Percentiles rank a stretch among this genome's conserved stretches.
These are phyloP conservation scores for Neurospora sp. DNA, from an alignment of 2,329 filamentous ascomycete species.

Conservation along the genomic window DNA sequence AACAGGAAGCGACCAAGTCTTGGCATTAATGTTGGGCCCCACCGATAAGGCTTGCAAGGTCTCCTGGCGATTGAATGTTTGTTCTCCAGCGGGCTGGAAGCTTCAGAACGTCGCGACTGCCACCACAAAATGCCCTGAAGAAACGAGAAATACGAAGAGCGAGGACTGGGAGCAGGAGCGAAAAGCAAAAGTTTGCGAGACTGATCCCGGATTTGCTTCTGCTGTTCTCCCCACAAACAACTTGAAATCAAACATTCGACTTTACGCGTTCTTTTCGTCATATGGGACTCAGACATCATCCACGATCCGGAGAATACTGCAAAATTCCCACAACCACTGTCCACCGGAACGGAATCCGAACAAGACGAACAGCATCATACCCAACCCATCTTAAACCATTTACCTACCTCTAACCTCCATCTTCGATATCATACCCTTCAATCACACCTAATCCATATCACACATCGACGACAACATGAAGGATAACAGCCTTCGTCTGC, in stretches of 20 bases:
- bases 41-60: neutral
- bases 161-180: neutral
- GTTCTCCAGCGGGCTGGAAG: neutral
- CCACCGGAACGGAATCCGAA: neutral
- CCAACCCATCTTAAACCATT: neutral
- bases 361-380: neutral
- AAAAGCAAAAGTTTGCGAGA: neutral
- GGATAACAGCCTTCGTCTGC: slow-evolving; percentile 53
- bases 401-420: too few species aligned
- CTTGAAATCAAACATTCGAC: neutral
- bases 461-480: slow-evolving; percentile 18
- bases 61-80: neutral
- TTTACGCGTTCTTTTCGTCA: neutral
- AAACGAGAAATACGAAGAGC: neutral
- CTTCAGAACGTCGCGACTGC: neutral
- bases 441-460: neutral
- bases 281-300: neutral
- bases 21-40: neutral
- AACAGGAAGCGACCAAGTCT: neutral
- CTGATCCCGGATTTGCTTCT: neutral
- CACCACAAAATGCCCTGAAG: neutral
- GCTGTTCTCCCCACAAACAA: neutral
- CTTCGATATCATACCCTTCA: neutral
- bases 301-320: neutral
- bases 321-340: neutral